These are phyloP conservation scores for Scorias spongiosa DNA, from an alignment of 2,329 filamentous ascomycete species.

Conservation along the genomic window DNA sequence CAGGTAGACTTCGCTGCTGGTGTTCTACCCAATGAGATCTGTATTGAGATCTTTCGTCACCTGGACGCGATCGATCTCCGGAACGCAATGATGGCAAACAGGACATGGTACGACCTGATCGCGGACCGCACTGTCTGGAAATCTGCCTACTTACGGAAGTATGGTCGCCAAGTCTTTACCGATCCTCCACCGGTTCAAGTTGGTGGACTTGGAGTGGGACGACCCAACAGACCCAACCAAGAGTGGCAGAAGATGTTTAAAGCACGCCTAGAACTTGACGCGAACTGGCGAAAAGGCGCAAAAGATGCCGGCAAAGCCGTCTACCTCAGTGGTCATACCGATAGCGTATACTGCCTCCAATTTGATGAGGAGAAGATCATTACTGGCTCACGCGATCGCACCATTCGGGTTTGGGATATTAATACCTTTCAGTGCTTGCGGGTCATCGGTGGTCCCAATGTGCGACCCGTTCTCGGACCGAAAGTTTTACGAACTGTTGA, in stretches of 20 bases:
- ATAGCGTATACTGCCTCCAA: conserved; percentile 95
- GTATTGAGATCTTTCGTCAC: conserved; percentile 42
- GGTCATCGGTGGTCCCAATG: conserved; percentile 65
- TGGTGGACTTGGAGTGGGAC: conserved; percentile 38
- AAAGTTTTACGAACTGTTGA: conserved; percentile 28
- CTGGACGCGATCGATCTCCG: conserved; percentile 43
- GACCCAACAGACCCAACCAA: conserved; percentile 38
- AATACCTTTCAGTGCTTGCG: conserved; percentile 71
- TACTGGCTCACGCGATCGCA: conserved; percentile 87
- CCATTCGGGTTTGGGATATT: conserved; percentile 92
- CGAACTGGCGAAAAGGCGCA: conserved; percentile 54
- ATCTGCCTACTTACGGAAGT: conserved; percentile 42
- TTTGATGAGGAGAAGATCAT: conserved; percentile 98
- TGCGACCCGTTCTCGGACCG: conserved; percentile 34
- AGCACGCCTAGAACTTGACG: conserved; percentile 58
- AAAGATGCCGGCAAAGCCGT: conserved; percentile 59
- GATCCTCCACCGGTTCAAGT: conserved; percentile 30
- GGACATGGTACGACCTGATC: conserved; percentile 39
- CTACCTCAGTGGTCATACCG: conserved; percentile 83
- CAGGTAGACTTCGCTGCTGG: not conserved
- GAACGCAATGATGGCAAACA: conserved; percentile 40
- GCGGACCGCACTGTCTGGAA: conserved; percentile 47
- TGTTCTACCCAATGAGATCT: conserved; percentile 26
- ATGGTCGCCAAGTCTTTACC: conserved; percentile 31
- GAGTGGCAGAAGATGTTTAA: conserved; percentile 80